Base-by-base conservation (phyloP, 768 basidiomycete genomes). In the Austroboletus eburneus region DNA sequence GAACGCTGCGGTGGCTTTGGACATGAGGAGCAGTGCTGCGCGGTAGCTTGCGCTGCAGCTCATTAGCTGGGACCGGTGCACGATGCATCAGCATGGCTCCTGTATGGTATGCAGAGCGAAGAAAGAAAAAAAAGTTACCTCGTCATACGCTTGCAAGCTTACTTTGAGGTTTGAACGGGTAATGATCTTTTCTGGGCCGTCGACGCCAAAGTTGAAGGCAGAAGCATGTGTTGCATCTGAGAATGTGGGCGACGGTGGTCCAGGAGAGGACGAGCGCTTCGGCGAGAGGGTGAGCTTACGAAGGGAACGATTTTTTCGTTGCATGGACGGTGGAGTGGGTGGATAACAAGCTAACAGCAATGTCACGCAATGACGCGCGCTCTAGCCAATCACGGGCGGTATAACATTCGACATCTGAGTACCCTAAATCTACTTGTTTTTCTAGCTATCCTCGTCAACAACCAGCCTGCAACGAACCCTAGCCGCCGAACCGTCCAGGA, bases 201-300 rank as follows among this genome's bases (percentile, higher is more conserved):
- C 73, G 39, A 73, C 71, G 25, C 87, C 87, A 64, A 89, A 85
- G 63, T 85, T 79, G 70, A 89, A 78, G 39, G 77, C 79, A 16
- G 90, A 90, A 25, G 74, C 85, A 59, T 87, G 80, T 9, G 91
- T 92, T 20, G 79, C 72, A 17, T 91, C 88, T 24, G 87, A 85
- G 69, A 86, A 89, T 3, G 90, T 89, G 43, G 90, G 90, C 21
- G 90, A 92, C 2, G 87, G 86, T 45, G 86, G 83, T 30, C 72
- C 67, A 44, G 81, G 74, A 6, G 81, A 79, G 4, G 70, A 62
- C 43, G 66, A 69, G 45, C 74, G 71, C 43, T 55, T 68, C 61
- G 72, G 63, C 49, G 74, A 67, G 69, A 81, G 62, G 9, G 76
- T 64, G 25, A 84, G 68, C 23, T 72, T 69, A 50, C 76, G 79